Base-by-base conservation (phyloP, 2,329 filamentous ascomycete genomes). In the Stagonosporopsis chrysanthemi region DNA sequence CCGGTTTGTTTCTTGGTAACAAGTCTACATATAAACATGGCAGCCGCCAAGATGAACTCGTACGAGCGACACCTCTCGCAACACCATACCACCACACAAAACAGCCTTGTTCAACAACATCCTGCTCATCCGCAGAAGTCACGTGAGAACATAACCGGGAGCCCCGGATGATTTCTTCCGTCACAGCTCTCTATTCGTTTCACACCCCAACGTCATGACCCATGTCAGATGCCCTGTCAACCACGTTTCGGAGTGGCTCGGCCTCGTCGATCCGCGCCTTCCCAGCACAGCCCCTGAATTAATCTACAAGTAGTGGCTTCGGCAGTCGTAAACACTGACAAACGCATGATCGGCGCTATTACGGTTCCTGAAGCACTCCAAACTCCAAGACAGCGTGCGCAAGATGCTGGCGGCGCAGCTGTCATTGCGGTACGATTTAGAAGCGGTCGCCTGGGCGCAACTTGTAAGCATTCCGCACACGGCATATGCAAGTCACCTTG, bases 341-440 rank as follows among this genome's bases (percentile, higher is more conserved):
- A 51, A 46, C 36, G 47, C 42, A 51, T 51, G 36, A 41, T 31
- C 42, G 47, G 47, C 43, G 36, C 23, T 43, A 47, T 56, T 52
- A 42, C 42, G 35, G 53, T 45, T 45, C 11, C 26, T 46, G 42
- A 39, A 9, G 8, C 24, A 11, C 41, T 6, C 11, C 29, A 15
- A 15, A 9, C 8, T 22, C n/a, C n/a, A 49, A 36, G 36, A 17
- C 35, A 14, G 8, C 6, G 8, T 50, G 17, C 45, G 22, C 47
- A 46, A 41, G 35, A 45, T 36, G 28, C 38, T 40, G n/a, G 42
- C 35, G 36, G 31, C 40, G 22, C 8, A 41, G 15, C 26, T 9
- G 35, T 36, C 15, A 22, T 14, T 14, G 14, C 31, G n/a, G 41
- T 22, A 24, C 17, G 22, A 36, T 41, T 35, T 36, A n/a, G 52